Base-by-base conservation (phyloP, 2,329 filamentous ascomycete species). In the Sodiomyces alkalinus region DNA sequence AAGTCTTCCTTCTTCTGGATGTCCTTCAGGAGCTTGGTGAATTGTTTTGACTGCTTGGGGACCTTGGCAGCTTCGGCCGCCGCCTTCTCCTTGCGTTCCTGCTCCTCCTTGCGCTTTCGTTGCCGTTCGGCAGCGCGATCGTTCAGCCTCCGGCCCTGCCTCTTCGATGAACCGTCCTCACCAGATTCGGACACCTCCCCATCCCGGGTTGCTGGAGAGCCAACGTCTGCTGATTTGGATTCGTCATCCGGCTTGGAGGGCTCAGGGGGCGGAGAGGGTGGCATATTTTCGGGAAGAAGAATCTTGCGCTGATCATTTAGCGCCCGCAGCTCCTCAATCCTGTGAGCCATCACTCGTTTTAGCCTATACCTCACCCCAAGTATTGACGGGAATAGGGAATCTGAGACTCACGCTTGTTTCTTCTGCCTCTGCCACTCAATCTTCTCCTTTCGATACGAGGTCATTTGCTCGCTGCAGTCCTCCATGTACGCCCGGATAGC, bases 401-500 rank as follows among this genome's bases (percentile, higher is more conserved):
- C n/a, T 17, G 4, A 12, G 15, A 64, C 70, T 52, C 58, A 75
- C 68, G 62, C 58, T 50, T 68, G 63, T 40, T 75, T 75, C 38
- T 80, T 74, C 41, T 80, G 72, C 39, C 85, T 72, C 54, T 96
- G 87, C 53, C 74, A 79, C 39, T 92, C 82, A 35, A 94, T 93
- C 58, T 93, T 94, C 48, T 92, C 80, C 52, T 98, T 98, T 27
- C 90, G 76, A 45, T 92, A 83, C 30, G 75, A 73, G 2, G 90
- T 98, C 86, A 96, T 94, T 30, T 83, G 80, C 45, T 87, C 81
- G 38, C 80, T 83, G 54, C 86, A 92, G 37, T 87, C 78, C 40
- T 93, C 83, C 62, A 98, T 79, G 47, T 92, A 92, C 11, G 73
- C 76, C 29, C 87, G 76, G 40, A 96, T 70, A 3, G 80, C 75